Conservation (phyloP, 116 monocot species). For the Papilionanthe hybrid region DNA sequence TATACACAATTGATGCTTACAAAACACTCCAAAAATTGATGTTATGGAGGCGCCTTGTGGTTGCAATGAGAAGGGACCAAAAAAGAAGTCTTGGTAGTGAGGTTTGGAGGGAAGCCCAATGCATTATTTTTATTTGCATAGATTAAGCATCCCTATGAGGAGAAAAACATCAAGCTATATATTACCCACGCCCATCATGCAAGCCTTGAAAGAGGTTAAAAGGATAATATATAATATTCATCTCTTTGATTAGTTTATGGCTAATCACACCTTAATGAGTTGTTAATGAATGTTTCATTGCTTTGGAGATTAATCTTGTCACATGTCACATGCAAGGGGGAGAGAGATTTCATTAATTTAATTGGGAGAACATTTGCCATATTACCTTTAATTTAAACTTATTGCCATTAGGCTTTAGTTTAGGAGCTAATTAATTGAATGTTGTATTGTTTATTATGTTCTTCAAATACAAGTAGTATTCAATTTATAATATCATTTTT, state of each 20-base stretch:
- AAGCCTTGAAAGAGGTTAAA: background rate
- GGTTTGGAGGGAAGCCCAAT: background rate
- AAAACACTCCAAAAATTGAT: background rate
- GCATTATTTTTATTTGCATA: background rate
- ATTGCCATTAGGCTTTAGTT: too few species aligned
- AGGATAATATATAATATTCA: background rate
- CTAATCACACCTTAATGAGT: background rate
- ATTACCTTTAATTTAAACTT: too few species aligned
- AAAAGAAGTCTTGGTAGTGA: constrained; percentile 6
- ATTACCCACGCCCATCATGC: constrained; percentile 7
- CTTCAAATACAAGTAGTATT: too few species aligned
- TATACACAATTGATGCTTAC: background rate
- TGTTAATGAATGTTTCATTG: background rate
- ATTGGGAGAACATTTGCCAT: background rate
- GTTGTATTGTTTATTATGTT: too few species aligned
- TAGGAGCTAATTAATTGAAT: too few species aligned
- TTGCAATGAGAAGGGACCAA: background rate
- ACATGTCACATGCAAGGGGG: background rate
- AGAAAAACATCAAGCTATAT: background rate
- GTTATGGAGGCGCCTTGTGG: background rate
- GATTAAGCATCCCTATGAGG: constrained; percentile 7
- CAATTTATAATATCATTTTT: too few species aligned
- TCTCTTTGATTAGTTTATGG: background rate
- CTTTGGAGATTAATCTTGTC: background rate
- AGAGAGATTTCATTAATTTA: background rate